phyloP scores from a whole-genome alignment of 2,329 filamentous ascomycete species.

The Bipolaris oryzae region DNA sequence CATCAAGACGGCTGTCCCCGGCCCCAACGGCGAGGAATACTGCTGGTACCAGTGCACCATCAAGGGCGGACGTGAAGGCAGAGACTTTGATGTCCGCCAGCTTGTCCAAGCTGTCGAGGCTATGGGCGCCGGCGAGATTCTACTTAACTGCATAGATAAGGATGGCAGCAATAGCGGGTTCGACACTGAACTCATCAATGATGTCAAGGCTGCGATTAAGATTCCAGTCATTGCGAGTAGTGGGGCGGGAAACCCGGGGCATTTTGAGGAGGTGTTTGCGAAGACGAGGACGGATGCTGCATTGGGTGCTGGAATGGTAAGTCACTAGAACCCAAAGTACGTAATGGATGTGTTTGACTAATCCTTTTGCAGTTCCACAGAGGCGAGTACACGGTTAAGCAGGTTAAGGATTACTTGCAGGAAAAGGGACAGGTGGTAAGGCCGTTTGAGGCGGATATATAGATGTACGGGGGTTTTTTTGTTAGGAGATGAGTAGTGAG shows the following conservation, averaged over 20 bases:
- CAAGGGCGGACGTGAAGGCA: conserved; percentile 92
- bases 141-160: conserved; percentile 97
- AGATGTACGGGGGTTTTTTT: not conserved
- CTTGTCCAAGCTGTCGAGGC: conserved; percentile 88
- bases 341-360: conserved; percentile 1
- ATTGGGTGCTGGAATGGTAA: conserved; percentile 87
- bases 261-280: conserved; percentile 90
- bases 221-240: conserved; percentile 97
- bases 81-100: conserved; percentile 90
- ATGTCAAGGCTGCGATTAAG: conserved; percentile 83
- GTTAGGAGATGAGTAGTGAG: not conserved
- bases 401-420: conserved; percentile 85
- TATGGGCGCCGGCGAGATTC: conserved; percentile 92
- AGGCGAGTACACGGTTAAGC: conserved; percentile 89
- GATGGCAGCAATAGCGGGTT: conserved; percentile 95
- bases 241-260: conserved; percentile 83
- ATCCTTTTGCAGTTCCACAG: conserved; percentile 73
- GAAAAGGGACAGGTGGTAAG: conserved; percentile 77
- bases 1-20: conserved; percentile 70
- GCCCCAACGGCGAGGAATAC: conserved; percentile 76
- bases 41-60: conserved; percentile 99
- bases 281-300: conserved; percentile 89
- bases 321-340: conserved; percentile 28
- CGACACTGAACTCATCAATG: conserved; percentile 86
- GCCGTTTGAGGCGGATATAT: conserved; percentile 65